Conservation (phyloP, 163 green algal species). For the Scenedesmus sp. region DNA sequence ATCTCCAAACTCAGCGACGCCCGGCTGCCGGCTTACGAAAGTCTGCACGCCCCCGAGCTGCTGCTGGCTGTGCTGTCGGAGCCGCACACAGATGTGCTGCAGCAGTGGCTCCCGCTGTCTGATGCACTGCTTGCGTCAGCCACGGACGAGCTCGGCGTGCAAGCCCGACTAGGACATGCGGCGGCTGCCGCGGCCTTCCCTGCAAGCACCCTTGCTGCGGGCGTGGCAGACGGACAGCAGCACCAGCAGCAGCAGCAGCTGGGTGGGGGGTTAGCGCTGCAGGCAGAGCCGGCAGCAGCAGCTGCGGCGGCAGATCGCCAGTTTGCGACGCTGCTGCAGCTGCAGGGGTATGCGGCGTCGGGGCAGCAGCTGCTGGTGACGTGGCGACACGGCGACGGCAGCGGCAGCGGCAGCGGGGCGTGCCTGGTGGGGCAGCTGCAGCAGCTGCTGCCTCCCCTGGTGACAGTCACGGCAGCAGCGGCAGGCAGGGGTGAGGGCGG, state of each 20-base stretch:
- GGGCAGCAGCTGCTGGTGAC: constrained; percentile 23
- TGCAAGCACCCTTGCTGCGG: neutral
- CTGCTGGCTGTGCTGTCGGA: constrained; percentile 44
- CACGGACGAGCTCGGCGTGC: constrained; percentile 12
- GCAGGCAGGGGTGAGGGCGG: neutral
- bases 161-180: neutral
- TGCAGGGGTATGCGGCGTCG: neutral
- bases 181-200: constrained; percentile 34
- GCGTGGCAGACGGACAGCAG: neutral
- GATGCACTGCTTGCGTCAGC: neutral
- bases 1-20: neutral
- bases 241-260: constrained; percentile 15
- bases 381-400: constrained; percentile 16
- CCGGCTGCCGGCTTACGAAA: neutral
- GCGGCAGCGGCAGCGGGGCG: constrained; percentile 19
- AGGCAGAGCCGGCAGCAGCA: neutral
- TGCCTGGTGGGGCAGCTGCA: neutral
- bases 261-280: neutral
- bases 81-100: constrained; percentile 19
- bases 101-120: constrained; percentile 5
- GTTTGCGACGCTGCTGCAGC: neutral
- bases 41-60: constrained; percentile 31
- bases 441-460: constrained; percentile 42
- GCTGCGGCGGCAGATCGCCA: constrained; percentile 2
- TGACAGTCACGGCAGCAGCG: constrained; percentile 1